Evolutionary conservation across 1,284 basidiomycete species (phyloP).

Genomic region (Rhodotorula sp.): DNA sequence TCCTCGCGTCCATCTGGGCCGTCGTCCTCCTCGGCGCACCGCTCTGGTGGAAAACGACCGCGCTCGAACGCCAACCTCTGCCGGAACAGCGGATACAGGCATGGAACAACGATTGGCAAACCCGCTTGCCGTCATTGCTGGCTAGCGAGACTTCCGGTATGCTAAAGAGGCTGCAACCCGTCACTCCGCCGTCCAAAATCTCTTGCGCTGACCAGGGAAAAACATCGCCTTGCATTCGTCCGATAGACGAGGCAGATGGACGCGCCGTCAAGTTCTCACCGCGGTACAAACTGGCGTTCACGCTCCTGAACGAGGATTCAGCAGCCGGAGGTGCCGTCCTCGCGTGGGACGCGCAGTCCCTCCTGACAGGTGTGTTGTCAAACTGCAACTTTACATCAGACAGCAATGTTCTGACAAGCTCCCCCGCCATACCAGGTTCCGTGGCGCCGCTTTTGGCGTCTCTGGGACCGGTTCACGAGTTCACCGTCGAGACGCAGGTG

Average conservation of each 20-base stretch:
- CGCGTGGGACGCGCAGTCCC: conserved; percentile 69
- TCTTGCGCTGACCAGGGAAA: background rate
- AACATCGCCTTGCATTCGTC: background rate
- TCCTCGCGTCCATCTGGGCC: conserved; percentile 70
- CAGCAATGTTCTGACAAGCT: background rate
- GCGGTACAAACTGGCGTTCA: conserved; percentile 75
- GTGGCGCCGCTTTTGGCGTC: conserved; percentile 65
- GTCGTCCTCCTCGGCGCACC: conserved; percentile 71
- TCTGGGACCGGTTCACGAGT: conserved; percentile 73
- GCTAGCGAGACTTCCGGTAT: background rate
- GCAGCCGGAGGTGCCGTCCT: conserved; percentile 62
- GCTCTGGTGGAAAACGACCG: conserved; percentile 85
- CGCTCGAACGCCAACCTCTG: conserved; percentile 73
- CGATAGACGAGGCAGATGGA: conserved; percentile 2
- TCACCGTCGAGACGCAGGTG: conserved; percentile 90
- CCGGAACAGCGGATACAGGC: conserved; percentile 63
- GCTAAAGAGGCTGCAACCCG: background rate
- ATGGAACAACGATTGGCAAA: conserved; percentile 48
- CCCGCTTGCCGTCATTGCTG: background rate
- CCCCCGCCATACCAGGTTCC: conserved; percentile 57
- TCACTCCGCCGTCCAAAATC: background rate
- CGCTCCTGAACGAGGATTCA: conserved; percentile 82
- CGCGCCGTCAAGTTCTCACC: conserved; percentile 70
- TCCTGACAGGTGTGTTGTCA: conserved; percentile 55
- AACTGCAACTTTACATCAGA: too few relatives aligned